These are phyloP conservation scores for Malus sylvestris DNA, from an alignment of 306 rosid genomes.

Conservation along the genomic window DNA sequence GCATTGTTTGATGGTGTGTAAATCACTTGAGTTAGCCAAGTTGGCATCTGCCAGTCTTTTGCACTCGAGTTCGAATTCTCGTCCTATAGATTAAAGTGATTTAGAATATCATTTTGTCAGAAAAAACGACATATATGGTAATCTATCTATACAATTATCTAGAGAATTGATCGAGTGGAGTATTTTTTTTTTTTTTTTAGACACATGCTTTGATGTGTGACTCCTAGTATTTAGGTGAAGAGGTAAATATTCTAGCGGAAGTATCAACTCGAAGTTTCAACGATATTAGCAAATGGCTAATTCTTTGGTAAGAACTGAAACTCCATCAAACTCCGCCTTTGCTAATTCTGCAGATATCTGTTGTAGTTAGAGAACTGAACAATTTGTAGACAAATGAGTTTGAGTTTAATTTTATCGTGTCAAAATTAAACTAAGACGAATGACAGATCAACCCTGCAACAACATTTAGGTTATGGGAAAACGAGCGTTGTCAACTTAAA, in stretches of 20 bases:
- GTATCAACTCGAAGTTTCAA: constrained; percentile 7
- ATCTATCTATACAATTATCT: neutral
- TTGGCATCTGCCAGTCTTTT: too few relatives aligned
- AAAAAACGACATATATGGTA: neutral
- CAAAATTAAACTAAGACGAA: too few relatives aligned
- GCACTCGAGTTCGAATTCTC: neutral
- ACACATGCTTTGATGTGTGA: too few relatives aligned
- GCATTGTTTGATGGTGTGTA: neutral
- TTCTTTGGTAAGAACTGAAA: constrained; percentile 43
- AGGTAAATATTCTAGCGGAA: neutral
- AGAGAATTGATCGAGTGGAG: neutral
- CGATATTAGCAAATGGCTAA: constrained; percentile 44
- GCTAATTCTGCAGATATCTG: neutral
- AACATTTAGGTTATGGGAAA: neutral
- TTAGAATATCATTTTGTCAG: neutral
- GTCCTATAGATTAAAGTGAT: neutral
- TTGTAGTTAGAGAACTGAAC: neutral
- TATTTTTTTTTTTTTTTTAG: too few relatives aligned
- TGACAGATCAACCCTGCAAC: neutral
- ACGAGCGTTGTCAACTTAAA: neutral
- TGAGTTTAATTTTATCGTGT: neutral
- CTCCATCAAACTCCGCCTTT: neutral
- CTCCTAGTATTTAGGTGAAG: neutral
- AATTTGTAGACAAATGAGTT: neutral
- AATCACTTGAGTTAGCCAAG: neutral